phyloP scores from a whole-genome alignment of 192 early-diverging fungal genomes.

The Coemansia sp. region DNA sequence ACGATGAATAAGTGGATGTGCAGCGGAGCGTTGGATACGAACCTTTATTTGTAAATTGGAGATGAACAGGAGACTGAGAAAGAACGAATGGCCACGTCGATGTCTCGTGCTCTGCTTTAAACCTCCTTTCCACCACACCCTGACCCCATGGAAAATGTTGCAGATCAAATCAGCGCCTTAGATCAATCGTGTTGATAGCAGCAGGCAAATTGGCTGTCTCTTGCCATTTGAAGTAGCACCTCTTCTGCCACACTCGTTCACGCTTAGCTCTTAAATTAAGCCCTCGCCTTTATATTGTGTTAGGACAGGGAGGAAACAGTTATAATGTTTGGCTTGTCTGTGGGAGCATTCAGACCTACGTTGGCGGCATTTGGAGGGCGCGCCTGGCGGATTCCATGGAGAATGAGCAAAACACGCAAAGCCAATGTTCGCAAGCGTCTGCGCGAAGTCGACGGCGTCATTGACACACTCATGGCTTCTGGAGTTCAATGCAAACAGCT shows the following conservation, averaged over 20 bases:
- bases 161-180: background rate
- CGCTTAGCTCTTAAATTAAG: background rate
- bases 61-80: slow-evolving; percentile 13
- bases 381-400: slow-evolving; percentile 60
- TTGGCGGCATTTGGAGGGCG: slow-evolving; percentile 38
- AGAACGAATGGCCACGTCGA: background rate
- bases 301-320: background rate
- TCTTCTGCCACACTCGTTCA: too few relatives aligned
- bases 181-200: slow-evolving; percentile 3
- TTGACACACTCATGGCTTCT: slow-evolving; percentile 64
- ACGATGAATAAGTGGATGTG: too few relatives aligned
- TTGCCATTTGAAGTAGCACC: background rate
- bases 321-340: slow-evolving; percentile 45
- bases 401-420: slow-evolving; percentile 75
- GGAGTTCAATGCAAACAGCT: slow-evolving; percentile 77
- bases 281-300: background rate
- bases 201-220: background rate
- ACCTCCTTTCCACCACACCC: background rate
- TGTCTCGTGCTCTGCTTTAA: too few relatives aligned
- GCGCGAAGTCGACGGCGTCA: slow-evolving; percentile 74
- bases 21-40: background rate
- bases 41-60: background rate
- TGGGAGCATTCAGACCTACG: slow-evolving; percentile 45
- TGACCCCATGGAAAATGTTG: background rate
- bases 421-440: slow-evolving; percentile 85